Evolutionary conservation across 2,329 filamentous ascomycete genomes (phyloP), one percentile per base, ranked within the genome.

Genomic region (Annulohypoxylon truncatum): DNA sequence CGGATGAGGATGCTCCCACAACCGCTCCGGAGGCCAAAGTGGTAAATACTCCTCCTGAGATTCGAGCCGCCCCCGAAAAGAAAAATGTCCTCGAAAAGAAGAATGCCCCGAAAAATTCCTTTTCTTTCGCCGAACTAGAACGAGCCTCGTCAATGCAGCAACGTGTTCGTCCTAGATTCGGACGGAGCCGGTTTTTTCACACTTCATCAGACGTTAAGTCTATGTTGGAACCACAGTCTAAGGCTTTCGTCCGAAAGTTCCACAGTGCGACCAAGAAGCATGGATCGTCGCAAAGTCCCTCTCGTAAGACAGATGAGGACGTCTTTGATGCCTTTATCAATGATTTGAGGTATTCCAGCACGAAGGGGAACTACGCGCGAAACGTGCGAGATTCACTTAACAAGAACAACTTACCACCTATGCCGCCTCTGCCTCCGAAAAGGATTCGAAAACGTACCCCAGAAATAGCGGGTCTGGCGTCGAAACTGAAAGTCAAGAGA

Each of bases 301-400:
- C 26, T 4, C 26, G 26, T 7, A 28, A 28, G 26, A 7, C 26
- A 7, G 26, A 7, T 28, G 26, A 7, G 9, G 51, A 12, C 5
- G 22, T 70, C 9, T 48, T 74, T 28, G 64, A 69, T 12, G 53
- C 71, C 1, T 75, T 75, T 35, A 15, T 72, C 1, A 47, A 61
- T n/a, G 42, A 57, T 0, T 42, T 73, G 1, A 65, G 61, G 31
- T 15, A 10, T 1, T 15, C 22, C 3, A 48, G 63, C 50, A 69
- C 61, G 0, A 54, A 51, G 1, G 61, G 60, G 6, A 61, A 68
- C n/a, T 46, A 50, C 29, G 44, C 66, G 22, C 66, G 68, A 38
- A 59, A 68, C 8, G 42, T 50, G 13, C 61, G 65, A n/a, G 61
- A 54, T 20, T 22, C 66, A 38, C 64, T 68, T 18, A 63, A 72